These are phyloP conservation scores for Colletotrichum horii DNA, from an alignment of 2,329 filamentous ascomycete genomes.

Conservation along the genomic window DNA sequence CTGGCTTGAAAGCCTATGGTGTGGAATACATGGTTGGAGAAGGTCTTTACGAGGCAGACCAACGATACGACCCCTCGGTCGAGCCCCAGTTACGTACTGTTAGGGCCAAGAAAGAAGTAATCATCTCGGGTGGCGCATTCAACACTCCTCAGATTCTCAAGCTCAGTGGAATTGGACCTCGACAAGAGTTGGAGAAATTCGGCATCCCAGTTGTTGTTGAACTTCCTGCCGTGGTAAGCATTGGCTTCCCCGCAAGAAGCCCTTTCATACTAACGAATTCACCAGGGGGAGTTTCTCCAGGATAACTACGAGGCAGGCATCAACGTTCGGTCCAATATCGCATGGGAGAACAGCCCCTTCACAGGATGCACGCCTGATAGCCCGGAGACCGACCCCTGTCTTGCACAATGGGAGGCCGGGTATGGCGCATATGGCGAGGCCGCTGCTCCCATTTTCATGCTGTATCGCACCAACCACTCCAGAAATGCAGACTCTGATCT, in stretches of 20 bases:
- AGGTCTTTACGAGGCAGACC: conserved; percentile 50
- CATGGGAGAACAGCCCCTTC: not conserved
- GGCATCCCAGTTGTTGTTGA: conserved; percentile 51
- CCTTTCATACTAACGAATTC: not conserved
- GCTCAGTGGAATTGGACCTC: conserved; percentile 53
- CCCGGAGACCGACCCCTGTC: not conserved
- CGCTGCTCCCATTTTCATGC: not conserved
- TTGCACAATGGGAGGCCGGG: not conserved
- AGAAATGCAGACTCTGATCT: not conserved
- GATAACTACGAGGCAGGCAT: conserved; percentile 47
- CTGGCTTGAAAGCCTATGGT: conserved; percentile 29
- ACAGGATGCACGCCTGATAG: not conserved
- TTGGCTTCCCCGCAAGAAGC: not conserved
- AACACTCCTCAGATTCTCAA: conserved; percentile 60
- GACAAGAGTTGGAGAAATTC: conserved; percentile 38
- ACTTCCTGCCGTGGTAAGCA: conserved; percentile 57
- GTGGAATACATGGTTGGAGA: conserved; percentile 53
- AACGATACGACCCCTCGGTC: conserved; percentile 28
- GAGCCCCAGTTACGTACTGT: not conserved
- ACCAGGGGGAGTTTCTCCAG: not conserved
- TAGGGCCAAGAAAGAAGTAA: conserved; percentile 49
- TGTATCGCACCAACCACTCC: not conserved
- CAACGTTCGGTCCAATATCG: not conserved
- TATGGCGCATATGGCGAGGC: not conserved
- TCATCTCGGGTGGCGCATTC: conserved; percentile 55